These are phyloP conservation scores for Pythium insidiosum DNA, from an alignment of 352 stramenopile species.

Conservation along the genomic window DNA sequence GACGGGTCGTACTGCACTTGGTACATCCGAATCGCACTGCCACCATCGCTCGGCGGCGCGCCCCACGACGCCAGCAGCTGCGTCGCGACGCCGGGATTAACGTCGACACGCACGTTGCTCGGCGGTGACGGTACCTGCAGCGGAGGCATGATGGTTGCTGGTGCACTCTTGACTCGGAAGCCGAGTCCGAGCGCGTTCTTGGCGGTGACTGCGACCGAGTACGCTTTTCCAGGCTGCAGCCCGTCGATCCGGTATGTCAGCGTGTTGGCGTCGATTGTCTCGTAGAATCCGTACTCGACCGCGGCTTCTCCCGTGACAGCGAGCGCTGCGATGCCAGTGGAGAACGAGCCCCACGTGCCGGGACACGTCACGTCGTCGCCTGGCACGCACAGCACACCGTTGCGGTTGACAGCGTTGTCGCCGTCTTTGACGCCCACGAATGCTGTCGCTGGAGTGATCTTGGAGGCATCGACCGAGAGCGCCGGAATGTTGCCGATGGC, in stretches of 20 bases:
- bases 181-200: conserved; percentile 78
- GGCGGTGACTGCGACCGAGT: conserved; percentile 84
- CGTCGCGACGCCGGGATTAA: conserved; percentile 74
- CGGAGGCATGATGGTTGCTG: conserved; percentile 39
- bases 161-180: conserved; percentile 27
- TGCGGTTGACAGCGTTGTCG: conserved; percentile 56
- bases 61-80: conserved; percentile 50
- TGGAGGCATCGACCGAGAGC: conserved; percentile 45
- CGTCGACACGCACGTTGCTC: conserved; percentile 50
- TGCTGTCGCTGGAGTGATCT: conserved; percentile 32
- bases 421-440: conserved; percentile 66
- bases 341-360: conserved; percentile 34
- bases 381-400: conserved; percentile 33
- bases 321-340: conserved; percentile 22
- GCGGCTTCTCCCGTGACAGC: conserved; percentile 42
- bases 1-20: conserved; percentile 68
- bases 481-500: conserved; percentile 47
- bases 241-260: conserved; percentile 60
- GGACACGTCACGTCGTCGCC: conserved; percentile 33
- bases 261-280: conserved; percentile 48
- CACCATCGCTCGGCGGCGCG: conserved; percentile 41
- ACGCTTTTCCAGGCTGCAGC: conserved; percentile 64
- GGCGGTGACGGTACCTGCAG: conserved; percentile 74
- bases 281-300: conserved; percentile 57
- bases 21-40: conserved; percentile 63